These are phyloP conservation scores for Cryptosporidium xiaoi DNA, from an alignment of 169 alveolate genomes.

Conservation along the genomic window DNA sequence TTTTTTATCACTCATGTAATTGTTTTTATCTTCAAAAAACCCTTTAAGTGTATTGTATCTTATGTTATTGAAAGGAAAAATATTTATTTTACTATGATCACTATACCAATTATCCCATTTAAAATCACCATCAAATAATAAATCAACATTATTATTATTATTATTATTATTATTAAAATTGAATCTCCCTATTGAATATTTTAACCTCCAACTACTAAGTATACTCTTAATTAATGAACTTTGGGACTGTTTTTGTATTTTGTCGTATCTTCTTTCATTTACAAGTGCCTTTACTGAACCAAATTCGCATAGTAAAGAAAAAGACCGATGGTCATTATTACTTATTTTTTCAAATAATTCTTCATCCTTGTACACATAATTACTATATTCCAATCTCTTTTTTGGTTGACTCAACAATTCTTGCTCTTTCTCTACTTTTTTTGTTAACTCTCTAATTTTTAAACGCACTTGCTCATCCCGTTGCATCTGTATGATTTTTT, in stretches of 20 bases:
- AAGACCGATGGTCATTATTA: constrained; percentile 29
- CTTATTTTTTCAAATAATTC: constrained; percentile 20
- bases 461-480: constrained; percentile 16
- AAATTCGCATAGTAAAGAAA: constrained; percentile 56
- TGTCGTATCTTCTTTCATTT: constrained; percentile 51
- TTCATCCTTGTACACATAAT: constrained; percentile 47
- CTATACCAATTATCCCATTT: constrained; percentile 63
- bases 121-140: not conserved
- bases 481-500: not conserved
- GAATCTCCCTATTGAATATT: not conserved
- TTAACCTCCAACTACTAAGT: constrained; percentile 26
- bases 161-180: not conserved
- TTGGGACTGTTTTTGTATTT: constrained; percentile 46
- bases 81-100: constrained; percentile 19
- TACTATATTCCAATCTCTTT: constrained; percentile 25
- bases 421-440: constrained; percentile 21
- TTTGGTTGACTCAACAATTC: constrained; percentile 51
- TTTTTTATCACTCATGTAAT: not conserved
- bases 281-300: constrained; percentile 62
- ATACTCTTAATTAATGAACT: constrained; percentile 21
- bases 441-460: constrained; percentile 47
- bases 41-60: constrained; percentile 47
- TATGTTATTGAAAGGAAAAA: constrained; percentile 51
- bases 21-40: not conserved
- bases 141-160: not conserved